Conservation (phyloP, 768 basidiomycete genomes). For the Grammothele lineata region DNA sequence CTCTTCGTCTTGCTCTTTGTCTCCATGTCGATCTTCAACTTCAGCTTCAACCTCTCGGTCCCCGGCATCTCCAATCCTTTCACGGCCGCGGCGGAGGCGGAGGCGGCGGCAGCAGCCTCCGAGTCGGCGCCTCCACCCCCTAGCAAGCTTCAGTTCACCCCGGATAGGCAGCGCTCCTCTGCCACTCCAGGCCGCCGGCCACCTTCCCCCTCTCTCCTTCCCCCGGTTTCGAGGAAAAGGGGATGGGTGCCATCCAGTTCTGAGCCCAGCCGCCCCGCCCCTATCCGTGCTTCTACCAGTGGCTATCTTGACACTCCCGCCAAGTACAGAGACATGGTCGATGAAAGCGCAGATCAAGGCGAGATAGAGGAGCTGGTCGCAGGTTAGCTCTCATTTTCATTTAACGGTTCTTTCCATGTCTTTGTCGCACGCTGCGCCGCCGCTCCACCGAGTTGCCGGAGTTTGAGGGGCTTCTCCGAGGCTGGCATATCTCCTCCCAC, state of each 20-base stretch:
- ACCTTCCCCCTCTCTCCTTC: conserved; percentile 34
- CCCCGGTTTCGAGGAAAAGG: conserved; percentile 52
- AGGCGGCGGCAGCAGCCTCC: conserved; percentile 4
- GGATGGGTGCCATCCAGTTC: conserved; percentile 68
- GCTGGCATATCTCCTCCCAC: too few species aligned
- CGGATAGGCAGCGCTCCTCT: conserved; percentile 20
- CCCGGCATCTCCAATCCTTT: conserved; percentile 71
- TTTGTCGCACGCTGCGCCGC: too few species aligned
- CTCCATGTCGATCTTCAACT: conserved; percentile 48
- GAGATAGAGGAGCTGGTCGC: conserved; percentile 44
- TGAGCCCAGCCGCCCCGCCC: conserved; percentile 49
- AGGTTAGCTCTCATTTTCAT: conserved; percentile 30
- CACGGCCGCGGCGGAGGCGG: conserved; percentile 19
- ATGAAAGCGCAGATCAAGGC: conserved; percentile 27
- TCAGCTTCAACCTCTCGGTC: conserved; percentile 65
- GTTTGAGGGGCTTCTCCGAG: too few species aligned
- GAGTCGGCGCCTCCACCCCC: conserved; percentile 9
- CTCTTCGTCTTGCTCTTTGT: neutral
- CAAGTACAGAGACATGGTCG: conserved; percentile 45
- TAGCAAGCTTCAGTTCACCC: conserved; percentile 16
- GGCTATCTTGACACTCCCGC: conserved; percentile 71
- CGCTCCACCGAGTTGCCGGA: too few species aligned
- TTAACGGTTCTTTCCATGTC: too few species aligned
- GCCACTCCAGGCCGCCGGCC: conserved; percentile 18
- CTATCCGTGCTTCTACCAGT: conserved; percentile 48